Conservation (phyloP, 257 asterid species). For the Solanum gracilifrons region DNA sequence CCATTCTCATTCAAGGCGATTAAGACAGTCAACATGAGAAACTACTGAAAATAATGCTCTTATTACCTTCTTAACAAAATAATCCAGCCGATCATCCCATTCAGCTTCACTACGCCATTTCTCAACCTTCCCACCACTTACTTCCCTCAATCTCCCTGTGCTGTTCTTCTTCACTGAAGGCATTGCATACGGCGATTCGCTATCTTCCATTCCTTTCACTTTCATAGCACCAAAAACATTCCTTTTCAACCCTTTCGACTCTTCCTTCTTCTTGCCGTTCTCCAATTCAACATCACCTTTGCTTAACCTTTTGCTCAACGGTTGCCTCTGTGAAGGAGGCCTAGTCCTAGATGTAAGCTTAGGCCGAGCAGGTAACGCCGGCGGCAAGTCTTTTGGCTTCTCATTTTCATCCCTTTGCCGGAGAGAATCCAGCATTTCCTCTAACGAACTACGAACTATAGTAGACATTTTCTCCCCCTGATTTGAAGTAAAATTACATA, state of each 20-base stretch:
- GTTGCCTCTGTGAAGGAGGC: constrained; percentile 51
- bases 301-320: constrained; percentile 29
- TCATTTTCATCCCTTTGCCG: constrained; percentile 49
- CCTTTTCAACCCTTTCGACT: constrained; percentile 12
- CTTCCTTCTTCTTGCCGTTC: constrained; percentile 12
- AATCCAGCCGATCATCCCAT: constrained; percentile 40
- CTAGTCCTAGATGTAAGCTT: constrained; percentile 48
- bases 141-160: constrained; percentile 9
- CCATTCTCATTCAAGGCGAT: background rate
- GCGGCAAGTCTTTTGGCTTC: constrained; percentile 60
- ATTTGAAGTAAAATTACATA: background rate
- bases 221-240: constrained; percentile 36
- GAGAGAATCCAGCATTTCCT: constrained; percentile 88
- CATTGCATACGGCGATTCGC: constrained; percentile 38
- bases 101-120: constrained; percentile 20
- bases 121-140: constrained; percentile 16
- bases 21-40: background rate
- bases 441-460: constrained; percentile 69
- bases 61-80: constrained; percentile 51
- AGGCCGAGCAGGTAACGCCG: constrained; percentile 84
- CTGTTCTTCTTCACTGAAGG: constrained; percentile 8
- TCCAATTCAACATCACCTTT: constrained; percentile 15
- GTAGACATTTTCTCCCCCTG: constrained; percentile 31
- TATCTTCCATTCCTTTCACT: constrained; percentile 23
- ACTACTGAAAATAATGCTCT: background rate